These are phyloP conservation scores for Jasminum sambac DNA, from an alignment of 257 asterid species.

Conservation along the genomic window DNA sequence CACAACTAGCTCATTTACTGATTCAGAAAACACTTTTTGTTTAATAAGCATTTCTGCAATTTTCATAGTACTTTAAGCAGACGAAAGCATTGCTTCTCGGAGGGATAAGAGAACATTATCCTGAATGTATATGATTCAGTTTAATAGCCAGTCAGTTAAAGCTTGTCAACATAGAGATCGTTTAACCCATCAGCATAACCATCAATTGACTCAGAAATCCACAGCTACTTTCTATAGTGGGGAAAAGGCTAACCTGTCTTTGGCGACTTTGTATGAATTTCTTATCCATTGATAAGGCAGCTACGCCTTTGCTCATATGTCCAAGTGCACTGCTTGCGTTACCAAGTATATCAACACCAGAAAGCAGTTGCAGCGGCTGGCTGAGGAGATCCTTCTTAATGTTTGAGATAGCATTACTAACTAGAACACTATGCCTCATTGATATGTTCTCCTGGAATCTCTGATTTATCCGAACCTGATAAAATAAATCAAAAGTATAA, in stretches of 20 bases:
- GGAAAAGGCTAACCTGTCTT: slow-evolving; percentile 62
- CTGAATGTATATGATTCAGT: not conserved
- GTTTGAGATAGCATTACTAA: slow-evolving; percentile 75
- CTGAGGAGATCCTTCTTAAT: slow-evolving; percentile 91
- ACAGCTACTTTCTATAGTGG: slow-evolving; percentile 2
- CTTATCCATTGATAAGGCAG: slow-evolving; percentile 98
- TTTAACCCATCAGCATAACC: slow-evolving; percentile 14
- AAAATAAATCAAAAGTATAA: slow-evolving; percentile 17
- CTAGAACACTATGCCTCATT: slow-evolving; percentile 82
- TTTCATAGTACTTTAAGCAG: slow-evolving; percentile 14
- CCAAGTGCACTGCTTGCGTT: slow-evolving; percentile 99
- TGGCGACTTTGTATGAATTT: slow-evolving; percentile 98
- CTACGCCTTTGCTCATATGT: slow-evolving; percentile 99
- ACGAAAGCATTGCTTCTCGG: not conserved
- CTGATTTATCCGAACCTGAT: slow-evolving; percentile 88
- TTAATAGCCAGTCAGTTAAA: not conserved
- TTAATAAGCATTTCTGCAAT: not conserved
- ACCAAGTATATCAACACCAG: slow-evolving; percentile 97
- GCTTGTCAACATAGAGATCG: not conserved
- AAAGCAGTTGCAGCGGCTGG: slow-evolving; percentile 95
- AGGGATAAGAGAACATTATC: not conserved
- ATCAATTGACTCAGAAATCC: slow-evolving; percentile 12
- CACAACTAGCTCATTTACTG: not conserved
- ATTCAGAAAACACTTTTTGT: not conserved
- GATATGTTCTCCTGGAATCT: slow-evolving; percentile 82